phyloP scores from a whole-genome alignment of 1,139 yeast genomes.

The Yamadazyma atlantica region DNA sequence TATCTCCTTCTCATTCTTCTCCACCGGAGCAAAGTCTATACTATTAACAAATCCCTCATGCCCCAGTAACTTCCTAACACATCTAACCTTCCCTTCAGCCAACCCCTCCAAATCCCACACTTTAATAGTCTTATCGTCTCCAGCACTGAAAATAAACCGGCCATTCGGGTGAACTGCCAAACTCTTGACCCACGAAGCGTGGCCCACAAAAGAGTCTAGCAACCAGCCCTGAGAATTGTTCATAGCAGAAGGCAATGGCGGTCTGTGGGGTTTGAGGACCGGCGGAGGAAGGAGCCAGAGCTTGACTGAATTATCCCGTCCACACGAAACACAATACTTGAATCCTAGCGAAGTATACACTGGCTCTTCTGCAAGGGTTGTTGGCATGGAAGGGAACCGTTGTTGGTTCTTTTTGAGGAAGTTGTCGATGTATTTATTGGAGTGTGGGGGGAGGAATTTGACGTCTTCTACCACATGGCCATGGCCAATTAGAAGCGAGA shows the following conservation, averaged over 20 bases:
- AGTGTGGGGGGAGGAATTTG: constrained; percentile 58
- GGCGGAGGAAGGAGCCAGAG: constrained; percentile 79
- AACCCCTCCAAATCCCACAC: constrained; percentile 73
- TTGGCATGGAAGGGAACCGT: constrained; percentile 36
- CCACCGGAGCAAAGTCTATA: constrained; percentile 55
- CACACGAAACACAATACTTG: constrained; percentile 74
- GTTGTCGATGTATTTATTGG: constrained; percentile 52
- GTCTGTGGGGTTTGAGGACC: constrained; percentile 48
- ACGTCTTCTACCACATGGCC: constrained; percentile 80
- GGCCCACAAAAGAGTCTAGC: constrained; percentile 62
- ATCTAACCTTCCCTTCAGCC: constrained; percentile 42
- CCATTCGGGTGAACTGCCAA: constrained; percentile 77
- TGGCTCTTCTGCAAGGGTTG: constrained; percentile 27
- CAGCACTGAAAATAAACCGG: constrained; percentile 63
- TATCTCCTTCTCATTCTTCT: constrained; percentile 20
- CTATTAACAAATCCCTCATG: constrained; percentile 72
- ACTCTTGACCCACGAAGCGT: constrained; percentile 84
- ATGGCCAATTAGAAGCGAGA: constrained; percentile 72
- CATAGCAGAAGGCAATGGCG: constrained; percentile 53
- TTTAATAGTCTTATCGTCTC: constrained; percentile 77
- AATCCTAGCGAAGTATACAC: constrained; percentile 46
- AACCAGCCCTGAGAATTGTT: constrained; percentile 62
- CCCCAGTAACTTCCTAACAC: constrained; percentile 52
- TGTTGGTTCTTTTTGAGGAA: constrained; percentile 35
- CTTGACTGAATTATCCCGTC: constrained; percentile 74